phyloP scores from a whole-genome alignment of 139 green algal species.

The Spirogloea muscicola region DNA sequence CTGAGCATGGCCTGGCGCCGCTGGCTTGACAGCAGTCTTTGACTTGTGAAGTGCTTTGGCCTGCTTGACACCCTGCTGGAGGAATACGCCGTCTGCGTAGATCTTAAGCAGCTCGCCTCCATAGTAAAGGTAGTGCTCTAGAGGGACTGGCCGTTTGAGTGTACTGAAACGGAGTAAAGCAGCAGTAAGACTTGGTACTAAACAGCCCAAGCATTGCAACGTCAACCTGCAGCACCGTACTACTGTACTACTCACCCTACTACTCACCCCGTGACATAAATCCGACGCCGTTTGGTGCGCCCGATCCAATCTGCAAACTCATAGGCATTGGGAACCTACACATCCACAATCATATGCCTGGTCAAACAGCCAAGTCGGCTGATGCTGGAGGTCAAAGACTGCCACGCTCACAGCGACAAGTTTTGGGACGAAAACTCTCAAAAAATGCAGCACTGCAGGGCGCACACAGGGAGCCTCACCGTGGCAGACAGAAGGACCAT shows the following conservation, averaged over 20 bases:
- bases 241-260: neutral
- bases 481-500: slow-evolving; percentile 93
- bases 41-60: slow-evolving; percentile 26
- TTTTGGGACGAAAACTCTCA: no score
- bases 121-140: slow-evolving; percentile 93
- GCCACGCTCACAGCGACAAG: no score
- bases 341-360: no score
- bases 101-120: slow-evolving; percentile 70
- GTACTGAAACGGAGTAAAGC: no score
- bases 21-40: slow-evolving; percentile 27
- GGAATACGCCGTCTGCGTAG: slow-evolving; percentile 53
- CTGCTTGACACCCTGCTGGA: slow-evolving; percentile 21
- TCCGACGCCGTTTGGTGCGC: slow-evolving; percentile 79
- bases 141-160: slow-evolving; percentile 78
- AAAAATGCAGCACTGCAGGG: no score
- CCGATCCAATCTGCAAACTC: slow-evolving; percentile 98
- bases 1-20: no score
- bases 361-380: no score
- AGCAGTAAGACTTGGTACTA: no score
- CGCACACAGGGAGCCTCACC: no score
- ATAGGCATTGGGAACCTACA: slow-evolving; percentile 77
- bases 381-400: no score
- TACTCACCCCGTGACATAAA: slow-evolving; percentile 69
- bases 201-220: no score
- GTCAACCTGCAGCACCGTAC: no score